Percentiles rank a stretch among this genome's conserved stretches.
phyloP scores from a whole-genome alignment of 352 stramenopile genomes.

The Phytophthora ramorum region DNA sequence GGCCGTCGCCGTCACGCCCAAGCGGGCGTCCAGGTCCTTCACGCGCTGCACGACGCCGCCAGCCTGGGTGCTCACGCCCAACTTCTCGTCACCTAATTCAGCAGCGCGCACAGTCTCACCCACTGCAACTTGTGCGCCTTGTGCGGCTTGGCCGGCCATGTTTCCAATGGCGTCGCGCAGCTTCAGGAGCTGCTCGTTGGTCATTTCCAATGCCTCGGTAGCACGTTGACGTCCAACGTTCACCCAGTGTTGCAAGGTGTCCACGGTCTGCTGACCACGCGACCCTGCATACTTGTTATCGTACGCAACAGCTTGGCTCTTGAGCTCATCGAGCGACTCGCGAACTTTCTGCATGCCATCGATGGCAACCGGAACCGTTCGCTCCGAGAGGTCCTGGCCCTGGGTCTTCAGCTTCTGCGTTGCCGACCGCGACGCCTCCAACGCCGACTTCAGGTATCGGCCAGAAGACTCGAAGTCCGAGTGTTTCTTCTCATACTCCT shows the following conservation, averaged over 20 bases:
- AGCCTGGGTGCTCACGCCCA: constrained; percentile 51
- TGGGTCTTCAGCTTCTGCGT: constrained; percentile 50
- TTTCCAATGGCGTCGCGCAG: constrained; percentile 55
- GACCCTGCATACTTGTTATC: constrained; percentile 61
- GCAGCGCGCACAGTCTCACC: constrained; percentile 53
- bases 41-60: constrained; percentile 55
- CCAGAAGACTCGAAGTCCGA: constrained; percentile 51
- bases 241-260: constrained; percentile 52
- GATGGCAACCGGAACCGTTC: constrained; percentile 53
- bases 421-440: constrained; percentile 40
- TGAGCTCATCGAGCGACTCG: constrained; percentile 42
- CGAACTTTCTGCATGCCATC: constrained; percentile 53
- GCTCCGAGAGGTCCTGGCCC: constrained; percentile 43
- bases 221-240: constrained; percentile 61
- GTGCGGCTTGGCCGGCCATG: constrained; percentile 32
- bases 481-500: constrained; percentile 61
- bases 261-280: constrained; percentile 28
- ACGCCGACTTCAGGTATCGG: constrained; percentile 51
- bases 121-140: constrained; percentile 39
- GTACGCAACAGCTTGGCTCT: constrained; percentile 57
- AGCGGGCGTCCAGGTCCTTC: constrained; percentile 58
- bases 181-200: constrained; percentile 56
- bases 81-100: constrained; percentile 62
- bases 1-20: constrained; percentile 63
- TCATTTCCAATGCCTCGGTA: constrained; percentile 65